Evolutionary conservation across 352 stramenopile species (phyloP), one percentile per base, ranked within the genome.

Genomic region (Phytophthora pluvialis): DNA sequence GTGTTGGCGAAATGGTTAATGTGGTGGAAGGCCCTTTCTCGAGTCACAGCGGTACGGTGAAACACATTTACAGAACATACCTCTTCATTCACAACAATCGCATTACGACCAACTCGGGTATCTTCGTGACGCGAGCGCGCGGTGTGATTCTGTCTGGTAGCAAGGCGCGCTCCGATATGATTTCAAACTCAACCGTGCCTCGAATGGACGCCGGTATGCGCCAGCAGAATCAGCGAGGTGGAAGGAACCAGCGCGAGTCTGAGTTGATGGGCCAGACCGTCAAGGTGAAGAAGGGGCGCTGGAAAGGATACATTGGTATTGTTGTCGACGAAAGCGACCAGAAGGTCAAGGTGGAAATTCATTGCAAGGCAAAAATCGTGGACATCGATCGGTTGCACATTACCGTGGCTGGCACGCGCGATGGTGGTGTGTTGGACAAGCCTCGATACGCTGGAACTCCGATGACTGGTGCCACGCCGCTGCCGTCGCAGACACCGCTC

Each of bases 301-400:
- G 89, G 87, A 97, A 97, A 82, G 89, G 89, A 31, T 97, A 97
- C 75, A 97, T 97, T 57, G 90, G 90, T 65, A 97, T 97, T 57
- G 86, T 97, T 36, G 87, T 96, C 26, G 88, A 95, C 65, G 88
- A 95, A 77, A 88, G 70, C 51, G 90, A 97, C 26, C 82, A 89
- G 57, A 97, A 95, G 69, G 89, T 96, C 64, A 97, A 97, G 70
- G 90, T 97, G 31, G 90, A 97, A 67, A 94, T 97, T 43, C 90
- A 97, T 60, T 96, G 81, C 50, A 95, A 97, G 66, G 86, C 88
- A 7, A 94, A 95, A 69, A 78, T 92, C 15, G 87, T 97, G 31
- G 88, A 95, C 51, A 81, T 97, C 7, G 88, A 94, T 68, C 71
- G 86, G n/a, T 59, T 95, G 28, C 69, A 94, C 44, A 86, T 97